Evolutionary conservation across 2,329 filamentous ascomycete species (phyloP).

Genomic region (Fusarium chaquense): DNA sequence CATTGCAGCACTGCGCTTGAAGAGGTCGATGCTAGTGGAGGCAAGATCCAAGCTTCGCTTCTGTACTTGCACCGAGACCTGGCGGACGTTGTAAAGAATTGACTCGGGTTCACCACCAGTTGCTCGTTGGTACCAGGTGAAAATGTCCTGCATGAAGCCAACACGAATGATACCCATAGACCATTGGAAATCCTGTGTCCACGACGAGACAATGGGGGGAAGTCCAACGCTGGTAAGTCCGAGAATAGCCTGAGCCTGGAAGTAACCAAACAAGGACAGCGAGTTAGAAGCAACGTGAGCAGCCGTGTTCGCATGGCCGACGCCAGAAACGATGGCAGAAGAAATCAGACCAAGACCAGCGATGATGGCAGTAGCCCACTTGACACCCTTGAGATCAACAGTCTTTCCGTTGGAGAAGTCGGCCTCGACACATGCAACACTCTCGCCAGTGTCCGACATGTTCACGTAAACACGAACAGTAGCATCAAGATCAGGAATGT

Average conservation of each 20-base stretch:
- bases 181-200: slow-evolving; percentile 99
- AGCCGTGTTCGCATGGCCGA: slow-evolving; percentile 93
- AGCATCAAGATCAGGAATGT: slow-evolving; percentile 90
- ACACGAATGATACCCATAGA: slow-evolving; percentile 95
- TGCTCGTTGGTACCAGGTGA: slow-evolving; percentile 95
- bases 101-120: slow-evolving; percentile 88
- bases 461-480: slow-evolving; percentile 86
- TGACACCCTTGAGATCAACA: slow-evolving; percentile 87
- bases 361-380: slow-evolving; percentile 90
- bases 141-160: slow-evolving; percentile 86
- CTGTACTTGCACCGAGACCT: slow-evolving; percentile 84
- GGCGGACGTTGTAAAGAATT: slow-evolving; percentile 78
- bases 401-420: slow-evolving; percentile 91
- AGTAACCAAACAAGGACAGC: slow-evolving; percentile 92
- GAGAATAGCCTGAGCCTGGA: slow-evolving; percentile 93
- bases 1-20: slow-evolving; percentile 67
- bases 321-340: slow-evolving; percentile 87
- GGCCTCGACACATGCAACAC: slow-evolving; percentile 88
- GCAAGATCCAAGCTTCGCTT: slow-evolving; percentile 65
- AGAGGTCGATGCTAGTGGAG: slow-evolving; percentile 57
- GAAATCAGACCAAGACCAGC: slow-evolving; percentile 85
- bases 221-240: slow-evolving; percentile 84
- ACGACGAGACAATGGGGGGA: slow-evolving; percentile 88
- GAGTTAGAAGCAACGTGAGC: slow-evolving; percentile 95
- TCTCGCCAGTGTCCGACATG: slow-evolving; percentile 68